These are phyloP conservation scores for Botryosphaeria dothidea DNA, from an alignment of 2,329 filamentous ascomycete genomes.

Conservation along the genomic window DNA sequence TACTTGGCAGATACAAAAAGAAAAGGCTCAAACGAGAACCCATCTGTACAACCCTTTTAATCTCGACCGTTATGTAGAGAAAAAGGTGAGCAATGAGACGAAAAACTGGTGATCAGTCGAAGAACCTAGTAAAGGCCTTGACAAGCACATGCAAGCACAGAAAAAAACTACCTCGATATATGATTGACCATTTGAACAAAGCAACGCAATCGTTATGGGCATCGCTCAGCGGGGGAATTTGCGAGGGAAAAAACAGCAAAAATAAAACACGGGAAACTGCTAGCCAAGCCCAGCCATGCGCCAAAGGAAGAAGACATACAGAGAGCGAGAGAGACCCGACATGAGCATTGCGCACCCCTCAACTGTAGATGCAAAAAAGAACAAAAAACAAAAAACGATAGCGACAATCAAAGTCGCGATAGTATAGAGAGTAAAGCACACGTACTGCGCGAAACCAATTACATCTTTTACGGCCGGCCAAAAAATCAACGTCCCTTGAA, in stretches of 20 bases:
- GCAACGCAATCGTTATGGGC: conserved; percentile 4
- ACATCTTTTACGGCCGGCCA: neutral
- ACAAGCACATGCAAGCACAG: no score
- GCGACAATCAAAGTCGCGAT: no score
- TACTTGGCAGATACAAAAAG: neutral
- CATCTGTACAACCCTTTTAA: neutral
- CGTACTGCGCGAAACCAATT: neutral
- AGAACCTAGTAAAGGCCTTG: no score
- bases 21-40: neutral
- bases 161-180: neutral
- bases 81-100: neutral
- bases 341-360: neutral
- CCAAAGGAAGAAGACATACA: neutral
- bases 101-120: no score
- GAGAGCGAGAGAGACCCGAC: no score
- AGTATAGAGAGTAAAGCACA: no score
- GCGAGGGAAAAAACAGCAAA: no score
- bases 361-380: neutral
- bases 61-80: neutral
- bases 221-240: neutral
- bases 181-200: neutral
- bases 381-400: neutral
- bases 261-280: neutral
- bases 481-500: conserved; percentile 9
- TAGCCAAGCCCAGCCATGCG: conserved; percentile 11